These are phyloP conservation scores for Aspergillus baeticus DNA, from an alignment of 495 filamentous ascomycete species.

Conservation along the genomic window DNA sequence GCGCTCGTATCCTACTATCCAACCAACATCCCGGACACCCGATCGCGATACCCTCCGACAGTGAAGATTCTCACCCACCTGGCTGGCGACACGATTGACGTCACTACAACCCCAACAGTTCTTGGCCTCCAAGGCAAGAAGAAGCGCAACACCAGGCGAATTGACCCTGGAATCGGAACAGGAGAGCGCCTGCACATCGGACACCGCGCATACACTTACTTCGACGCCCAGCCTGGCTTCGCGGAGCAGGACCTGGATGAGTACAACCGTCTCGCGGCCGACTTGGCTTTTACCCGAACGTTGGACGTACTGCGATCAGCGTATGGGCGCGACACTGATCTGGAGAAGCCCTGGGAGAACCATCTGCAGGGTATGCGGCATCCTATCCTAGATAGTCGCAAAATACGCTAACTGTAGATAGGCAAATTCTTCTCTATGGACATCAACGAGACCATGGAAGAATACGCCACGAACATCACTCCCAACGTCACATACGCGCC, in stretches of 20 bases:
- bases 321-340: constrained; percentile 57
- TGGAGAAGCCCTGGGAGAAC: constrained; percentile 59
- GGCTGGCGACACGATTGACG: constrained; percentile 46
- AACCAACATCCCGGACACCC: constrained; percentile 47
- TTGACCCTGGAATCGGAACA: constrained; percentile 54
- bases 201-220: constrained; percentile 49
- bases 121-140: constrained; percentile 64
- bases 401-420: constrained; percentile 8
- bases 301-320: constrained; percentile 51
- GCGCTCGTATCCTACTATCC: constrained; percentile 65
- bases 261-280: constrained; percentile 52
- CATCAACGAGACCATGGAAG: constrained; percentile 48
- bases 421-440: constrained; percentile 49
- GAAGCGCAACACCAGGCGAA: constrained; percentile 42
- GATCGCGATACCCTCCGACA: constrained; percentile 45
- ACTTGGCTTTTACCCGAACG: constrained; percentile 56
- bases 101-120: constrained; percentile 47
- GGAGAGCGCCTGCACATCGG: constrained; percentile 44
- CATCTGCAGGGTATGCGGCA: constrained; percentile 54
- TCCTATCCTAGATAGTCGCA: not conserved
- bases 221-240: constrained; percentile 52
- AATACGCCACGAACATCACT: constrained; percentile 47
- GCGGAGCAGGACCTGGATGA: constrained; percentile 53
- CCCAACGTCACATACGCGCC: constrained; percentile 58
- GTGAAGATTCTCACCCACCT: constrained; percentile 55